Evolutionary conservation across 371 early-diverging fungal genomes (phyloP).

Genomic region (Funneliformis caledonium): DNA sequence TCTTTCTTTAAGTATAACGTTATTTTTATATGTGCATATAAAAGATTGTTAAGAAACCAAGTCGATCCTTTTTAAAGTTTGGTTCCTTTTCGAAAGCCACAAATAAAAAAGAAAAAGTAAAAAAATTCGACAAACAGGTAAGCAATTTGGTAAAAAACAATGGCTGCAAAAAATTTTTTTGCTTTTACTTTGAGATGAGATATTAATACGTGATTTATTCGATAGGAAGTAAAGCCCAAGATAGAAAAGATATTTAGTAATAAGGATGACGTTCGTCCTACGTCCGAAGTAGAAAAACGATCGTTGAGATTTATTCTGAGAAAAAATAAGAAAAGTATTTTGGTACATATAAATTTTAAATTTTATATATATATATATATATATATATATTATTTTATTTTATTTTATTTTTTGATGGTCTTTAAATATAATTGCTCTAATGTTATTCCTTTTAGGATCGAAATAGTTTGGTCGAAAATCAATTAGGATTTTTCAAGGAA

Average conservation of each 20-base stretch:
- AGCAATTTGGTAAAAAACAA: too few relatives aligned
- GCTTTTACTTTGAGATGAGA: not conserved
- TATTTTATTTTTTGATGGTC: not conserved
- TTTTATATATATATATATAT: too few relatives aligned
- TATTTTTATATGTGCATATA: not conserved
- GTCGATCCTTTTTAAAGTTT: not conserved
- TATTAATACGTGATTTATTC: not conserved
- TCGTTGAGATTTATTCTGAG: not conserved
- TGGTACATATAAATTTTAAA: not conserved
- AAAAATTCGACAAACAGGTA: not conserved
- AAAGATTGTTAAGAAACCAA: not conserved
- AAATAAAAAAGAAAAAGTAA: not conserved
- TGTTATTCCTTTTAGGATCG: not conserved
- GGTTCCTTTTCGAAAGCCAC: not conserved
- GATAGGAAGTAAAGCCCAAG: not conserved
- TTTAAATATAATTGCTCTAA: not conserved
- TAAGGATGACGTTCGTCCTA: not conserved
- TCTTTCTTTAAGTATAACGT: not conserved
- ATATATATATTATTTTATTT: too few relatives aligned
- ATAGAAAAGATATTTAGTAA: not conserved
- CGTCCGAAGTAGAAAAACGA: not conserved
- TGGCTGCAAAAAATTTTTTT: not conserved
- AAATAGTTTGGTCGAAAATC: slow-evolving; percentile 1
- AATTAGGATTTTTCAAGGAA: not conserved
- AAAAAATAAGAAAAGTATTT: not conserved